Evolutionary conservation across 805 yeast genomes (phyloP).

Genomic region (Pichia heedii): DNA sequence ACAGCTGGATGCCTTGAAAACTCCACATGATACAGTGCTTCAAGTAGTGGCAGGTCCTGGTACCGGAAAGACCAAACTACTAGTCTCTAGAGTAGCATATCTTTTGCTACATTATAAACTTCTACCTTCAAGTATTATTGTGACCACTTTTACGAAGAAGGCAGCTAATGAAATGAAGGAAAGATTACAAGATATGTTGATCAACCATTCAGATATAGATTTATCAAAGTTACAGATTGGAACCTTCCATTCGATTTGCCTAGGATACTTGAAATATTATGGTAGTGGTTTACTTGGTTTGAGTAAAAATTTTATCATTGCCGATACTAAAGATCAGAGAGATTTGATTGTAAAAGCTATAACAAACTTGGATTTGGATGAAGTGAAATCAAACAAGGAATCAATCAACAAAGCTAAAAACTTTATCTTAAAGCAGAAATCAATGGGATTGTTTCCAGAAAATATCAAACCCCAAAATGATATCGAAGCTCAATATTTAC

Average conservation of each 20-base stretch:
- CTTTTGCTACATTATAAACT: conserved; percentile 43
- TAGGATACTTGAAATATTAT: conserved; percentile 43
- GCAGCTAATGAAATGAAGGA: conserved; percentile 83
- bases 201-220: conserved; percentile 24
- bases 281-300: conserved; percentile 43
- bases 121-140: conserved; percentile 57
- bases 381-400: conserved; percentile 25
- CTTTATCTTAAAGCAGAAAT: conserved; percentile 48
- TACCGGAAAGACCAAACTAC: conserved; percentile 73
- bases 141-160: conserved; percentile 87
- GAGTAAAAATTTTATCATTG: conserved; percentile 37
- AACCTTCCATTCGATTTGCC: conserved; percentile 84
- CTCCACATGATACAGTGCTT: conserved; percentile 30
- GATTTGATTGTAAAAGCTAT: conserved; percentile 31
- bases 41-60: conserved; percentile 57
- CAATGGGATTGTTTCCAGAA: conserved; percentile 39
- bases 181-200: conserved; percentile 37
- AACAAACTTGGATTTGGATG: conserved; percentile 6
- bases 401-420: conserved; percentile 31
- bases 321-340: conserved; percentile 54
- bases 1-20: conserved; percentile 37
- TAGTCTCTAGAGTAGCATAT: conserved; percentile 71
- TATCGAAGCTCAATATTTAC: conserved; percentile 26
- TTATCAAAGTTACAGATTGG: conserved; percentile 55
- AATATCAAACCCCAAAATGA: conserved; percentile 23